Conservation (phyloP, 2,329 filamentous ascomycete species). For the Xylaria sp. region DNA sequence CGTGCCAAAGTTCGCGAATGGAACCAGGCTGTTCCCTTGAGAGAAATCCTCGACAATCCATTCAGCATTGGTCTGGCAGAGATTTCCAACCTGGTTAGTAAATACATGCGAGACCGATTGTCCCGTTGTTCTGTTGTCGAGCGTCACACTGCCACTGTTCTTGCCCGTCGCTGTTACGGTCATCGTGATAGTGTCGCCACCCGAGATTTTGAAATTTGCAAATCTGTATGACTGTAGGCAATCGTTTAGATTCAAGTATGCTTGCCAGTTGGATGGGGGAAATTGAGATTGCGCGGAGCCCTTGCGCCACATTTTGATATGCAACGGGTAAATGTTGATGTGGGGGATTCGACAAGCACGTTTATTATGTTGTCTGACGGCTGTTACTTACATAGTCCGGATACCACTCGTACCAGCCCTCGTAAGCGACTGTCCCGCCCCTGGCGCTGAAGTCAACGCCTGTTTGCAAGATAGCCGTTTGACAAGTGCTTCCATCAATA, state of each 20-base stretch:
- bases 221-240: slow-evolving; percentile 57
- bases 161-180: slow-evolving; percentile 39
- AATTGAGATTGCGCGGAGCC: background rate
- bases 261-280: background rate
- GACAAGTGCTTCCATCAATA: slow-evolving; percentile 68
- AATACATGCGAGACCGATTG: slow-evolving; percentile 63
- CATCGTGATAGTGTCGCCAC: slow-evolving; percentile 46
- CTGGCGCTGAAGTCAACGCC: slow-evolving; percentile 65
- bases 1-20: slow-evolving; percentile 58
- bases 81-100: slow-evolving; percentile 52
- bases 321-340: background rate
- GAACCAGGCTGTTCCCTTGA: slow-evolving; percentile 53
- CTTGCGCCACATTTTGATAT: background rate
- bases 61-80: slow-evolving; percentile 67
- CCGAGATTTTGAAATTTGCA: slow-evolving; percentile 53
- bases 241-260: slow-evolving; percentile 1
- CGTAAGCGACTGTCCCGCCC: slow-evolving; percentile 54
- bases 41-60: slow-evolving; percentile 70
- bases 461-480: slow-evolving; percentile 64
- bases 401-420: slow-evolving; percentile 70
- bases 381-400: slow-evolving; percentile 57
- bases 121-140: slow-evolving; percentile 60
- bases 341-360: background rate
- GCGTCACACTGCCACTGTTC: slow-evolving; percentile 33
- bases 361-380: background rate